Base-by-base conservation (phyloP, 2,329 filamentous ascomycete species). In the Hypoxylon sp. region DNA sequence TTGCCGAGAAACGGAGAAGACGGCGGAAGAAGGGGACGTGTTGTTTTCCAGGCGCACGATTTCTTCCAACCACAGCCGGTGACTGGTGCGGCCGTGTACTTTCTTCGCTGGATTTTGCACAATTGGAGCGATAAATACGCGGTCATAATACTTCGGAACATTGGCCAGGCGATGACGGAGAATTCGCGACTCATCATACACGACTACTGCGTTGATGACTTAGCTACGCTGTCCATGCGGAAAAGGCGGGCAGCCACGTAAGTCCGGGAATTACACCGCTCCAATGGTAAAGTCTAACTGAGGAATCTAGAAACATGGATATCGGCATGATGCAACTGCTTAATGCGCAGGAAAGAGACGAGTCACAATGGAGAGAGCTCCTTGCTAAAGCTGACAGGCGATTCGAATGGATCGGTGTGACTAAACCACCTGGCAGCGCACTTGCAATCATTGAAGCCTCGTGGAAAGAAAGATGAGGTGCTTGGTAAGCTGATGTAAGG, bases 21-120 rank as follows among this genome's bases (percentile, higher is more conserved):
- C n/a, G n/a, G n/a, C n/a, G n/a, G n/a, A n/a, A n/a, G n/a, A n/a
- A n/a, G n/a, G n/a, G n/a, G n/a, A n/a, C n/a, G n/a, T n/a, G n/a
- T n/a, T n/a, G n/a, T n/a, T n/a, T 61, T 59, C 43, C 31, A 41
- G 31, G 35, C 45, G 4, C 35, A 56, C 20, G 30, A 40, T 49
- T 61, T 61, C 37, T 49, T 40, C 17, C 9, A 52, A 15, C 58
- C 55, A 1, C 55, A 61, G 29, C 47, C 52, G 2, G 5, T 52
- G 8, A 25, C 2, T 1, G 21, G 50, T 20, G 58, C 45, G 3
- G 52, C 29, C 2, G 21, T 41, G 5, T 59, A 52, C 26, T 35
- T 61, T 13, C 2, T 59, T 3, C 43, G 58, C 1, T 55, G 56
- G 16, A 16, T 42, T 8, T 45, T 37, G 5, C 55, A 59, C 35